Conservation (phyloP, 1,284 basidiomycete species). For the Pseudozyma sp. region DNA sequence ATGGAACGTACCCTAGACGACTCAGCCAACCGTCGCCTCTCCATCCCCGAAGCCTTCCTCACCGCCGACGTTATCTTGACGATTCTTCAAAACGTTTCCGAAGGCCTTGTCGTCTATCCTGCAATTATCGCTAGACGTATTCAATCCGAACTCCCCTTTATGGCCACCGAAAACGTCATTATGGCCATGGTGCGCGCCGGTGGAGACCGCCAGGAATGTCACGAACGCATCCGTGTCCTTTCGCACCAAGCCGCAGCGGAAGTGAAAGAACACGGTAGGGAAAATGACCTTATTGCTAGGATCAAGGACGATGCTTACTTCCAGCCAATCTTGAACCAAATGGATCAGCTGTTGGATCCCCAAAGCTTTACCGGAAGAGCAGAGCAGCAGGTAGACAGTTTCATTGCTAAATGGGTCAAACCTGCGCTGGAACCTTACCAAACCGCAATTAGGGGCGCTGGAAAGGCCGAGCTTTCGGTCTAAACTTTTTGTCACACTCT, state of each 20-base stretch:
- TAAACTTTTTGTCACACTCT: slow-evolving; percentile 12
- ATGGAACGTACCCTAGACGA: slow-evolving; percentile 68
- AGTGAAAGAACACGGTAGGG: slow-evolving; percentile 92
- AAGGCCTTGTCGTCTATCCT: slow-evolving; percentile 97
- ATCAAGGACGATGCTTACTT: slow-evolving; percentile 79
- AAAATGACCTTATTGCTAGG: slow-evolving; percentile 95
- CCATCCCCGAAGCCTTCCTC: slow-evolving; percentile 95
- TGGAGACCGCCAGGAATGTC: slow-evolving; percentile 94
- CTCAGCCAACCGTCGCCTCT: slow-evolving; percentile 94
- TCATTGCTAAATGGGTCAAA: slow-evolving; percentile 86
- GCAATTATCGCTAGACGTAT: slow-evolving; percentile 93
- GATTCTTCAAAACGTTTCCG: slow-evolving; percentile 94
- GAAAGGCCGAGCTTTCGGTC: slow-evolving; percentile 72
- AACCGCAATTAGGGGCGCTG: slow-evolving; percentile 76
- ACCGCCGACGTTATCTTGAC: slow-evolving; percentile 96
- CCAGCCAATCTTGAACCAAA: slow-evolving; percentile 72
- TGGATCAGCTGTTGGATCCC: slow-evolving; percentile 69
- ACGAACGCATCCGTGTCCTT: slow-evolving; percentile 95
- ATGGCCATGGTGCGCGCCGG: slow-evolving; percentile 97
- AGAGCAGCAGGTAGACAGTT: slow-evolving; percentile 71
- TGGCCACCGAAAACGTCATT: slow-evolving; percentile 95
- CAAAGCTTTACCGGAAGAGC: slow-evolving; percentile 59
- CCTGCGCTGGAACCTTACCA: slow-evolving; percentile 82
- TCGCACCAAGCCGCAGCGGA: slow-evolving; percentile 94
- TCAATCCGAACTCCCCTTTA: slow-evolving; percentile 95